A percentile compares a stretch with the other conserved stretches of the same genome.
These are phyloP conservation scores for Annulohypoxylon truncatum DNA, from an alignment of 2,329 filamentous ascomycete genomes.

Conservation along the genomic window DNA sequence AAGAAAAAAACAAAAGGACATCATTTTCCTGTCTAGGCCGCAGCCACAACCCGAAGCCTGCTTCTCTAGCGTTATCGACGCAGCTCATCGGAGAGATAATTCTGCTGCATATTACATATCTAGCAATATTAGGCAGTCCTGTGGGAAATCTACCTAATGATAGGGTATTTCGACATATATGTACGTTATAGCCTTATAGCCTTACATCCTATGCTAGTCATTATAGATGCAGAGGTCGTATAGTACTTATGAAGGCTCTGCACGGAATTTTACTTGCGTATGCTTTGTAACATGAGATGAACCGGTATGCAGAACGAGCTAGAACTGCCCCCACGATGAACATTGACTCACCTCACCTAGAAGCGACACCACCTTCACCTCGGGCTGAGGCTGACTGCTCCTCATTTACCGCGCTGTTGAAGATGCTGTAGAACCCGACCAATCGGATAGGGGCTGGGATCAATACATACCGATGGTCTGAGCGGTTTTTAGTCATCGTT, in stretches of 20 bases:
- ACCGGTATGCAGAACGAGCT: background rate
- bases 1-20: slow-evolving; percentile 22
- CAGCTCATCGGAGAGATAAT: background rate
- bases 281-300: background rate
- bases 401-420: background rate
- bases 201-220: background rate
- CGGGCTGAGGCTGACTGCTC: slow-evolving; percentile 25
- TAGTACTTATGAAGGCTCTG: background rate
- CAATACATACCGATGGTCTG: background rate
- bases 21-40: slow-evolving; percentile 7
- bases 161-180: background rate
- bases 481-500: slow-evolving; percentile 25
- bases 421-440: background rate
- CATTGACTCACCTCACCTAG: slow-evolving; percentile 9
- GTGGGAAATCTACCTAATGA: slow-evolving; percentile 1
- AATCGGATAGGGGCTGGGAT: slow-evolving; percentile 16
- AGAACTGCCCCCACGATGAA: background rate
- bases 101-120: slow-evolving; percentile 19
- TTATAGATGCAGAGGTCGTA: background rate
- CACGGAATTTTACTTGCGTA: background rate
- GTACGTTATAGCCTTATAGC: slow-evolving; percentile 2
- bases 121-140: slow-evolving; percentile 12
- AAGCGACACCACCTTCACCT: slow-evolving; percentile 17
- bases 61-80: slow-evolving; percentile 34
- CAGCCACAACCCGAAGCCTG: slow-evolving; percentile 38